Conservation (phyloP, 2,329 filamentous ascomycete species). For the Botrytis porri region DNA sequence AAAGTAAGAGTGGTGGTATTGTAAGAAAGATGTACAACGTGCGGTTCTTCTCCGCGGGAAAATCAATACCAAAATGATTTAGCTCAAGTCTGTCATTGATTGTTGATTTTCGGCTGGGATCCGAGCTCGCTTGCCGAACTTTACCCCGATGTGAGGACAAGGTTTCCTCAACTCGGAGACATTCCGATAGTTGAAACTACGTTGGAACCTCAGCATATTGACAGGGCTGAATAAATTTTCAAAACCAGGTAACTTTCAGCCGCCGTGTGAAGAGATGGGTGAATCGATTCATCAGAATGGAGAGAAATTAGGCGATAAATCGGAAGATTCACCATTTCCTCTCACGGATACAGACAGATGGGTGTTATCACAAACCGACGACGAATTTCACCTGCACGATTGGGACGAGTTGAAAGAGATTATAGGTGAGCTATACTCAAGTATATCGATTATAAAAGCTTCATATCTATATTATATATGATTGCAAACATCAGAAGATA, state of each 20-base stretch:
- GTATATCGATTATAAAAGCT: not conserved
- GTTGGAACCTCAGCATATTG: constrained; percentile 3
- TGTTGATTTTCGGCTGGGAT: constrained; percentile 17
- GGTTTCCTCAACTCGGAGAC: constrained; percentile 10
- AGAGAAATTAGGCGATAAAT: not conserved
- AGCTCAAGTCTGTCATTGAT: not conserved
- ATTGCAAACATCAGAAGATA: not conserved
- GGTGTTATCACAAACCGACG: constrained; percentile 63
- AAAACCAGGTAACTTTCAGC: constrained; percentile 19
- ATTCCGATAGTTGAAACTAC: not conserved
- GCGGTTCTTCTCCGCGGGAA: not conserved
- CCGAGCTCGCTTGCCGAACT: constrained; percentile 12
- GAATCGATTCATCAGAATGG: constrained; percentile 4
- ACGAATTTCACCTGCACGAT: constrained; percentile 64
- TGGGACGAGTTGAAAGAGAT: constrained; percentile 73
- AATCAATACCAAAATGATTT: not conserved
- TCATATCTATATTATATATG: not conserved
- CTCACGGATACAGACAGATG: constrained; percentile 57
- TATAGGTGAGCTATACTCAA: constrained; percentile 49
- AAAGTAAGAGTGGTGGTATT: not conserved
- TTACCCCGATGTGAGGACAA: constrained; percentile 19
- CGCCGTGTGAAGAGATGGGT: constrained; percentile 9
- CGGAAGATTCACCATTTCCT: constrained; percentile 49
- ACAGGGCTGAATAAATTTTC: constrained; percentile 19
- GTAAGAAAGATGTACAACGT: not conserved